Conservation (phyloP, 805 yeast genomes). For the Candida tammaniensis region DNA sequence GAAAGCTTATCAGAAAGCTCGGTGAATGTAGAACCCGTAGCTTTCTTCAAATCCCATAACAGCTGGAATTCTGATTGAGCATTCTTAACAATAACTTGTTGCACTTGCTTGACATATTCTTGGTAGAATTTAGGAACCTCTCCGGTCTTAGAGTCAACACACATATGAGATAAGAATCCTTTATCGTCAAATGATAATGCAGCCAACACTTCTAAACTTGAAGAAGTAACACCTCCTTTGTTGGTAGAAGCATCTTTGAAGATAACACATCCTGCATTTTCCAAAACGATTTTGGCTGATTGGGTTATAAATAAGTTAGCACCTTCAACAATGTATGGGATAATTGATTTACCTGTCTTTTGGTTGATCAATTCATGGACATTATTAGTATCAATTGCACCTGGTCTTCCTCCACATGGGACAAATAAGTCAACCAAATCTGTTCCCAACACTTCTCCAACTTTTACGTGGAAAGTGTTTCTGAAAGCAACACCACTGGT, state of each 20-base stretch:
- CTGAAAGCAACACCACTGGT: constrained; percentile 87
- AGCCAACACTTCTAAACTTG: constrained; percentile 92
- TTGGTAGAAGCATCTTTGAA: constrained; percentile 97
- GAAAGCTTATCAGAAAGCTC: constrained; percentile 82
- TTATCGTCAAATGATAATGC: constrained; percentile 87
- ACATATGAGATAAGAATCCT: constrained; percentile 77
- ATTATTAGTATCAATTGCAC: constrained; percentile 85
- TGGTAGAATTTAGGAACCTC: constrained; percentile 71
- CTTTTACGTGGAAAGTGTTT: constrained; percentile 80
- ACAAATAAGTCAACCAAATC: constrained; percentile 78
- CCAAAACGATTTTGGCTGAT: constrained; percentile 83
- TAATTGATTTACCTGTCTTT: constrained; percentile 69
- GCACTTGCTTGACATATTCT: constrained; percentile 83
- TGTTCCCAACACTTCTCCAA: constrained; percentile 60
- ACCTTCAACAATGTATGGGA: constrained; percentile 94
- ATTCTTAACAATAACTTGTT: constrained; percentile 67
- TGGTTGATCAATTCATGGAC: constrained; percentile 68
- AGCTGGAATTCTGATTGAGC: constrained; percentile 85
- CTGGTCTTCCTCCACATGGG: constrained; percentile 99
- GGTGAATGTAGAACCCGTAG: constrained; percentile 60
- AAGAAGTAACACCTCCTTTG: constrained; percentile 98
- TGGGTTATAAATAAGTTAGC: constrained; percentile 96
- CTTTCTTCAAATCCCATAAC: constrained; percentile 72
- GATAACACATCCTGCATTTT: constrained; percentile 79
- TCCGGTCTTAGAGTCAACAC: constrained; percentile 54